Conservation (phyloP, 768 basidiomycete species). For the Boletus vinaceobasis region DNA sequence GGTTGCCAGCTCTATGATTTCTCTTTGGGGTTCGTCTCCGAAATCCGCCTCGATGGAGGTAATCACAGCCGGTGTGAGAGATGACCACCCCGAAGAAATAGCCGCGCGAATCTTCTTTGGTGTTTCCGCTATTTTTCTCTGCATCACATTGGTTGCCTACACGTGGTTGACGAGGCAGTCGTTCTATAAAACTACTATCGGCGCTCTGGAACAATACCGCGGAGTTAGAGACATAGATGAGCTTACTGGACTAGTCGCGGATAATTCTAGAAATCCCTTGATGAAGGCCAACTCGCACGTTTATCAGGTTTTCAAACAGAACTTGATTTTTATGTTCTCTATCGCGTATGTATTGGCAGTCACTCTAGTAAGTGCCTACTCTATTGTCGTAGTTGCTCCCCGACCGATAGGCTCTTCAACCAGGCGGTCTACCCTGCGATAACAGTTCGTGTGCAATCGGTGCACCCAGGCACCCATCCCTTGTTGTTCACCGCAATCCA, state of each 20-base stretch:
- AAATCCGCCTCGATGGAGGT: conserved; percentile 20
- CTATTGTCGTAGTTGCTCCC: background rate
- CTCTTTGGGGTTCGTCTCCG: conserved; percentile 46
- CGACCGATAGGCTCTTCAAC: conserved; percentile 4
- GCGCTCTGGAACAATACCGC: conserved; percentile 40
- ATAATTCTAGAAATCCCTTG: conserved; percentile 20
- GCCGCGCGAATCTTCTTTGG: conserved; percentile 74
- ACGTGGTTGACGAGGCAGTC: conserved; percentile 56
- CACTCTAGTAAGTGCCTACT: conserved; percentile 60
- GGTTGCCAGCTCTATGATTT: conserved; percentile 58
- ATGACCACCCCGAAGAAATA: conserved; percentile 57
- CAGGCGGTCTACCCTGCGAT: conserved; percentile 88
- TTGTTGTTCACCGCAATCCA: conserved; percentile 79
- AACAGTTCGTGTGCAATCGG: conserved; percentile 71
- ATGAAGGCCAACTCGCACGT: conserved; percentile 42
- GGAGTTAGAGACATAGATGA: conserved; percentile 27
- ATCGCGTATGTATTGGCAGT: conserved; percentile 73
- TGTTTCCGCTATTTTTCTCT: conserved; percentile 63
- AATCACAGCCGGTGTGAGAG: conserved; percentile 10
- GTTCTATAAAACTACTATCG: conserved; percentile 53
- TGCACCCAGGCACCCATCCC: conserved; percentile 64
- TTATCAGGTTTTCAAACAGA: conserved; percentile 56
- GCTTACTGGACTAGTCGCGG: conserved; percentile 35
- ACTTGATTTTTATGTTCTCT: conserved; percentile 66
- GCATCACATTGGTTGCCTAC: conserved; percentile 52